Percentiles rank a stretch among this genome's conserved stretches.
Evolutionary conservation across 2,329 filamentous ascomycete genomes (phyloP).

Genomic region (Diaporthe caulivora): DNA sequence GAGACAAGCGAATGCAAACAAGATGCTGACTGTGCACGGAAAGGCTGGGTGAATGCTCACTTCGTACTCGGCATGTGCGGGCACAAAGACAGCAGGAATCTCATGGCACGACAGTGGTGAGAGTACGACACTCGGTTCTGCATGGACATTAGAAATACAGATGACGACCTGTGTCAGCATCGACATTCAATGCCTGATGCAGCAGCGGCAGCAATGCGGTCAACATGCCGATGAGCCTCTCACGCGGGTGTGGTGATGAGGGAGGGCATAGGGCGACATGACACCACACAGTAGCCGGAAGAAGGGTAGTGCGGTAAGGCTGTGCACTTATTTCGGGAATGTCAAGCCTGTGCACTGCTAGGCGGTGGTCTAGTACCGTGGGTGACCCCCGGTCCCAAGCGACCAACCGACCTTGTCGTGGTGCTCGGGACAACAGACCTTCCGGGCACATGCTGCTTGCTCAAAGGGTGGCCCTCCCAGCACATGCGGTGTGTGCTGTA

Average conservation of each 20-base stretch:
- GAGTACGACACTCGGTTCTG: conserved; percentile 20
- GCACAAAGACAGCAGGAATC: background rate
- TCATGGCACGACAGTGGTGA: conserved; percentile 8
- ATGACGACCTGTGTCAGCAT: conserved; percentile 24
- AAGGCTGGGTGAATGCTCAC: conserved; percentile 25
- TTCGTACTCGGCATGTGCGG: conserved; percentile 1
- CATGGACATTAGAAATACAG: conserved; percentile 15
- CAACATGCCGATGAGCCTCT: conserved; percentile 23
- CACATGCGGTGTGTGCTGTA: conserved; percentile 18
- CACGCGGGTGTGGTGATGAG: conserved; percentile 2
- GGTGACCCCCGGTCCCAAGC: background rate
- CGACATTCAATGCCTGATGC: background rate
- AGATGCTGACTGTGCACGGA: conserved; percentile 39
- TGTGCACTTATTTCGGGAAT: conserved; percentile 40
- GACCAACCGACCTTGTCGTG: background rate
- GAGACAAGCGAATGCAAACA: conserved; percentile 34
- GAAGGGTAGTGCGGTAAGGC: conserved; percentile 36
- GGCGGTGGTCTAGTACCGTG: background rate
- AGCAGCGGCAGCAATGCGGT: conserved; percentile 18
- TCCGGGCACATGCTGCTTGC: conserved; percentile 8
- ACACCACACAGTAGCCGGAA: conserved; percentile 11
- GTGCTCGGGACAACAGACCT: conserved; percentile 18
- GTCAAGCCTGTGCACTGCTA: conserved; percentile 14
- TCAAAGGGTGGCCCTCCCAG: conserved; percentile 21
- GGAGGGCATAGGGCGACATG: background rate